Base-by-base conservation (phyloP, 2,329 filamentous ascomycete species). In the Albifimbria verrucaria region DNA sequence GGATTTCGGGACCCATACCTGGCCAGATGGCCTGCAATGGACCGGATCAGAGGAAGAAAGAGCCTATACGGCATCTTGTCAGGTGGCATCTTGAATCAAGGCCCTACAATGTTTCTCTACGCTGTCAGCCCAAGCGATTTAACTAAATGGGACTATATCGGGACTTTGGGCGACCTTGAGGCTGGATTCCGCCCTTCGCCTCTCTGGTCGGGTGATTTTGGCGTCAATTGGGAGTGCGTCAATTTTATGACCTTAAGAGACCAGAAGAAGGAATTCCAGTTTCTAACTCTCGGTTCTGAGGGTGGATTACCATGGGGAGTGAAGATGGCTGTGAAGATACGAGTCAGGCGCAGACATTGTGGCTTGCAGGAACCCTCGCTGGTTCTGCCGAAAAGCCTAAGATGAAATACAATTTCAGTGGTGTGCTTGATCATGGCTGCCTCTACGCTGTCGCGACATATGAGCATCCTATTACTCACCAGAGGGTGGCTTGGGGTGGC, bases 391-490 rank as follows among this genome's bases (percentile, higher is more conserved):
- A 57, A 12, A 60, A 58, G 0, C 54, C 57, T 3, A 42, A 46
- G 23, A 62, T 74, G 53, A 60, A 64, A 4, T 72, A 72, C 51
- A 57, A 65, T 4, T 78, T 71, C 55, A 69, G 69, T 10, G 78
- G 78, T 2, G 66, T 74, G 11, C 68, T 80, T 20, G 78, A 80
- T 50, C 72, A 79, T 46, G 78, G 77, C 3, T 70, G 69, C 22
- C 62, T 75, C 15, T 80, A 81, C 49, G 78, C 78, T 0, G 73
- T 75, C 3, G 79, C 76, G 51, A 74, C 75, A 0, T 80, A 78
- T 56, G 70, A 67, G 55, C 75, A 81, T 45, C 74, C 76, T 0
- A 58, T 68, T 4, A 71, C 74, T 0, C 60, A 66, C 0, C 66
- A 67, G 41, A 67, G 71, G 11, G 67, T 80, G 4, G 67, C 76